Evolutionary conservation across 2,329 filamentous ascomycete species (phyloP), one percentile per base, ranked within the genome.

Genomic region (Reticulascus tulasneorum): DNA sequence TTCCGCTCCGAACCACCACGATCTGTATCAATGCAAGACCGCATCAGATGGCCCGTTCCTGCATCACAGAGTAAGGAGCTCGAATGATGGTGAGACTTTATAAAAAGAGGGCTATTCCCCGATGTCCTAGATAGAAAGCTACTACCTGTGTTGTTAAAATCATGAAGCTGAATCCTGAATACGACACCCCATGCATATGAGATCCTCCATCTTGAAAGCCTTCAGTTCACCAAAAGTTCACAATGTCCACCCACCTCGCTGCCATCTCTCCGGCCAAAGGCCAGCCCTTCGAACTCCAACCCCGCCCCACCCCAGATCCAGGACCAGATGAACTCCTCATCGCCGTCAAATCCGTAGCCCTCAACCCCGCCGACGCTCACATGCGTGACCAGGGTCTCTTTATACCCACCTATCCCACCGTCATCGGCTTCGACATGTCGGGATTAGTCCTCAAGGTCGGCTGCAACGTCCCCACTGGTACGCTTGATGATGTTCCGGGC

Each of bases 311-410:
- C 0, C 69, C 66, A 5, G 62, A 61, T 7, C 65, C 69, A 26
- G 66, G 67, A 0, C 63, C 64, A 13, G 49, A 47, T 20, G 69
- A 75, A 27, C 53, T 75, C 33, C 67, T 73, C 17, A 53, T 75
- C 35, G 60, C 51, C 2, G 62, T 73, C 45, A 66, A 67, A 33
- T 65, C 69, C 4, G 50, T 72, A 6, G 69, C 68, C 11, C 50
- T 74, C 23, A 75, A 75, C 41, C 69, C 69, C 3, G 58, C 67
- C 33, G 71, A 75, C 38, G 38, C 15, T 33, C 29, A 54, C 29
- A 63, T 67, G 54, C 67, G 65, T n/a, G 53, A 60, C 17, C 43
- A 51, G 6, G 70, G 67, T 12, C 55, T 71, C 37, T 58, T 63
- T 30, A 59, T 69, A 24, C 27, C 55, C 3, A 31, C 28, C 0